Evolutionary conservation across 305 asterid genomes (phyloP), one percentile per base, ranked within the genome.

Genomic region (Ruellia speciosa): DNA sequence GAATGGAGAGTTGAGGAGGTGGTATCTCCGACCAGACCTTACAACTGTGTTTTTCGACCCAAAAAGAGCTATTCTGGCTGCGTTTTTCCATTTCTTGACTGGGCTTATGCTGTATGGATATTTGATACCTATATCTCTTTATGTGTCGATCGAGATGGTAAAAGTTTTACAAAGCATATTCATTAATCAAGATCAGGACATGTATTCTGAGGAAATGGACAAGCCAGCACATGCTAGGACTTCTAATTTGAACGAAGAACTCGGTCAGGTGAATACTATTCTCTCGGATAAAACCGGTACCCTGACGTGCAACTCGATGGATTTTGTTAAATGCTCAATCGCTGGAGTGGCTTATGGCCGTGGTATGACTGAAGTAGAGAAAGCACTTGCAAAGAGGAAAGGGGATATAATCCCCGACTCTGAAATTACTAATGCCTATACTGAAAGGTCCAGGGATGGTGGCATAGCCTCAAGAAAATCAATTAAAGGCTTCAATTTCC

Each of bases 271-370:
- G 9, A 90, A 82, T 54, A 81, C 90, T 5, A 75, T 88, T 66
- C 93, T 88, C 49, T 92, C 99, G 14, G 99, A 92, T 78, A 88
- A 92, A 80, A 92, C 97, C 0, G 99, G 99, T 28, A 92, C 99
- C 24, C 68, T 92, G 68, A 88, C 99, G 16, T 88, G 97, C 80
- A 92, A 92, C 70, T 86, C 95, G n/a, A 92, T 92, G 99, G 99
- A 92, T 59, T 92, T 92, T 40, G 95, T 92, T 63, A 92, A 92
- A 46, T 92, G 99, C 72, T 82, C 94, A 8, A 81, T 92, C 20
- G 88, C 78, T 49, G 99, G 99, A 58, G 72, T 72, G 51, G 86
- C 90, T 17, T 92, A 92, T 71, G 99, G 99, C 31, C 94, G 77
- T 50, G 96, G 86, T 19, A 70, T 92, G 94, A 92, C 97, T 8